Evolutionary conservation across 202 grass and related monocot species (phyloP).

Genomic region (Zoysia matrella): DNA sequence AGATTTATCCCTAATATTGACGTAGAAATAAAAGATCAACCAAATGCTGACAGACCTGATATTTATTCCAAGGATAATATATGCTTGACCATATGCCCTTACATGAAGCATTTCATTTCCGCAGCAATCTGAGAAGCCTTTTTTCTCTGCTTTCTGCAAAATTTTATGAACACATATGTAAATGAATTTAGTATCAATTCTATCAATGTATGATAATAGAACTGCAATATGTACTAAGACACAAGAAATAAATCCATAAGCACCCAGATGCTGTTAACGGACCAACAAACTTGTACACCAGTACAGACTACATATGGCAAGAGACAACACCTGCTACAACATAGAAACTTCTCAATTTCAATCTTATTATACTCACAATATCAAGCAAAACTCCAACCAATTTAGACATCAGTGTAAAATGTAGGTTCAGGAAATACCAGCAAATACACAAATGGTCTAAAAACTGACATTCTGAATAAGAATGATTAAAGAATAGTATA

Average conservation of each 20-base stretch:
- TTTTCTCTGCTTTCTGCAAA: constrained; percentile 57
- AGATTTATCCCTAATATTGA: no score
- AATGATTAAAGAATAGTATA: constrained; percentile 1
- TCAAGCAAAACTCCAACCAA: background rate
- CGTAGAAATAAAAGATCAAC: constrained; percentile 5
- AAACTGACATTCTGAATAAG: no score
- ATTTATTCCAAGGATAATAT: constrained; percentile 91
- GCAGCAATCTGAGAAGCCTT: constrained; percentile 56
- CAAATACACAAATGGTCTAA: background rate
- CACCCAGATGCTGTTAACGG: background rate
- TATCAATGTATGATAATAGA: constrained; percentile 1
- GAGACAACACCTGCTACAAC: background rate
- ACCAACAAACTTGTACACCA: background rate
- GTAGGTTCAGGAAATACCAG: background rate
- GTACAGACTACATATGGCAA: background rate
- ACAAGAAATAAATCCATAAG: constrained; percentile 34
- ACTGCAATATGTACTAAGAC: background rate
- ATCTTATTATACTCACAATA: no score
- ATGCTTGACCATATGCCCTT: constrained; percentile 87
- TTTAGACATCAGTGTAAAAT: constrained; percentile 3
- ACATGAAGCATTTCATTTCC: constrained; percentile 93
- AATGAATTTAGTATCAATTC: background rate
- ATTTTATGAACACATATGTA: constrained; percentile 25
- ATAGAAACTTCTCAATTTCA: background rate
- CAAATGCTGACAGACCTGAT: constrained; percentile 67